These are phyloP conservation scores for Phytophthora pistaciae DNA, from an alignment of 352 stramenopile genomes.

Conservation along the genomic window DNA sequence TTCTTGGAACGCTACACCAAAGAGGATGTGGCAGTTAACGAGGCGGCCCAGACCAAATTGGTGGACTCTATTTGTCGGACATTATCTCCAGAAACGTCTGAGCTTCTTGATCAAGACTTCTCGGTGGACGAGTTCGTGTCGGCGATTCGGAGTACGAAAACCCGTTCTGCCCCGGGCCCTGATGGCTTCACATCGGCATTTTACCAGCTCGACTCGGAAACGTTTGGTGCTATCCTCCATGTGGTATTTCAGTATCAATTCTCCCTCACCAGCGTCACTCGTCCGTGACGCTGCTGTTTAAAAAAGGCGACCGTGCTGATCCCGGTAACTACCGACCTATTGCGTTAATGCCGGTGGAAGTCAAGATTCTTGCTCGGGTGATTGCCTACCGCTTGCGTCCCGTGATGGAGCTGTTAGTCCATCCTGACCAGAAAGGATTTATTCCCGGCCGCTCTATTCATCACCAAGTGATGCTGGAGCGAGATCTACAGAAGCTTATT, in stretches of 20 bases:
- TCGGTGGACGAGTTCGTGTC: background rate
- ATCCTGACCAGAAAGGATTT: conserved; percentile 18
- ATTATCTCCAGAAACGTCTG: background rate
- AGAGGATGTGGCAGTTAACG: no score
- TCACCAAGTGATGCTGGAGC: background rate
- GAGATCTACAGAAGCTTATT: background rate
- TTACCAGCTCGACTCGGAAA: background rate
- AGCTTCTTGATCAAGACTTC: background rate
- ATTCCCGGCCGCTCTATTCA: background rate
- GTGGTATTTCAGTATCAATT: conserved; percentile 10
- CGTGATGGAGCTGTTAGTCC: background rate
- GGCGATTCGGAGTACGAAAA: background rate
- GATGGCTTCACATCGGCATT: conserved; percentile 7
- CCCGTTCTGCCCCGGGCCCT: conserved; percentile 4
- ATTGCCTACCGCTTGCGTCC: background rate
- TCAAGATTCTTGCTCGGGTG: conserved; percentile 9
- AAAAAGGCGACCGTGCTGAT: conserved; percentile 6
- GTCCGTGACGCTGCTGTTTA: conserved; percentile 9
- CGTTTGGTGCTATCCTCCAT: background rate
- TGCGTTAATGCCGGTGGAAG: conserved; percentile 15
- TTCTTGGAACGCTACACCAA: no score
- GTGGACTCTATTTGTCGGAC: conserved; percentile 1
- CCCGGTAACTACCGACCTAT: conserved; percentile 11
- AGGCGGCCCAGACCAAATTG: background rate
- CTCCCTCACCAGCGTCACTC: conserved; percentile 9